phyloP scores from a whole-genome alignment of 2,329 filamentous ascomycete species.

The Cladosporium sp. region DNA sequence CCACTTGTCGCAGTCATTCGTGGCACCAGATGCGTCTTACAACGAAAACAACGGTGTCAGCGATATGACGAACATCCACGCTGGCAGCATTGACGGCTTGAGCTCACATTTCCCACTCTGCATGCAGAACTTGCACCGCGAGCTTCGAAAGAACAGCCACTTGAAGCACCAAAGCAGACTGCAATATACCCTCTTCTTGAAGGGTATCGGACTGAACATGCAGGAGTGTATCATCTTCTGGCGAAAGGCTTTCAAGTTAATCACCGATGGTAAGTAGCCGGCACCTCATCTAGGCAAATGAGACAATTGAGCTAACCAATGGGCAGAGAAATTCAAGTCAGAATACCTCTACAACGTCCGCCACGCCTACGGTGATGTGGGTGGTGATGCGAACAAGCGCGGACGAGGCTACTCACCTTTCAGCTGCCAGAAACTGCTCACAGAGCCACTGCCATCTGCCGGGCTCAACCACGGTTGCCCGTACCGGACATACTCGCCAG shows the following conservation, averaged over 20 bases:
- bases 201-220: slow-evolving; percentile 86
- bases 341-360: slow-evolving; percentile 96
- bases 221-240: slow-evolving; percentile 91
- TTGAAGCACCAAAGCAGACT: slow-evolving; percentile 89
- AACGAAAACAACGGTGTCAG: slow-evolving; percentile 53
- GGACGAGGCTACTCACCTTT: slow-evolving; percentile 85
- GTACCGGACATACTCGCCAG: slow-evolving; percentile 82
- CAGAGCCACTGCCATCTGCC: slow-evolving; percentile 76
- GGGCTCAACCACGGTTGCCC: slow-evolving; percentile 91
- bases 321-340: slow-evolving; percentile 80
- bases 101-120: slow-evolving; percentile 82
- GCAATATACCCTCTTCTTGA: slow-evolving; percentile 94
- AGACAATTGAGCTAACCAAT: neutral
- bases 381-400: slow-evolving; percentile 80
- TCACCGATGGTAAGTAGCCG: slow-evolving; percentile 56
- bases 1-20: slow-evolving; percentile 92
- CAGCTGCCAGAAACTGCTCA: slow-evolving; percentile 91
- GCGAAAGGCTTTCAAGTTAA: slow-evolving; percentile 75
- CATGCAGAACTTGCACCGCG: slow-evolving; percentile 86
- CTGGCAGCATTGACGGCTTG: slow-evolving; percentile 71
- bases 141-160: slow-evolving; percentile 79
- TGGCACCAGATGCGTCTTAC: slow-evolving; percentile 81
- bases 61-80: slow-evolving; percentile 67
- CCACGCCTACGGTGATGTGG: slow-evolving; percentile 92
- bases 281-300: too few species aligned